Percentiles rank a stretch among this genome's conserved stretches.
Conservation (phyloP, 179 eudicot species). For the Gypsophila paniculata region DNA sequence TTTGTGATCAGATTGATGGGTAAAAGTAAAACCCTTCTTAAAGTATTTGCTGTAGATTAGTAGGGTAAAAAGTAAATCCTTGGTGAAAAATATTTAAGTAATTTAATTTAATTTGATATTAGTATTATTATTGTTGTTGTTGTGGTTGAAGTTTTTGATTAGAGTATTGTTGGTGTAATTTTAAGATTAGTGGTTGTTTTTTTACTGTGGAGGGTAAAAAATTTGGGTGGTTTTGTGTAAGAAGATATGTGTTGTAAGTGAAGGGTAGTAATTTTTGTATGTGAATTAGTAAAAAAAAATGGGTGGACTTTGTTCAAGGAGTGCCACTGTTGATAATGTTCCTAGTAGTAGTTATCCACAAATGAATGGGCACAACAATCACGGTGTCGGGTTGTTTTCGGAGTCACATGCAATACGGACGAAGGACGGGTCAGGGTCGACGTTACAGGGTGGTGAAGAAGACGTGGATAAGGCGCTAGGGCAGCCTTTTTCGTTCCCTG, state of each 20-base stretch:
- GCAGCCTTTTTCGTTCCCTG: constrained; percentile 66
- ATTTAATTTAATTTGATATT: not conserved
- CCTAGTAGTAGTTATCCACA: constrained; percentile 48
- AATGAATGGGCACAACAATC: constrained; percentile 45
- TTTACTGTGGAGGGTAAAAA: not conserved
- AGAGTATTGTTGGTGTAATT: constrained; percentile 2
- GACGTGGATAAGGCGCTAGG: constrained; percentile 33
- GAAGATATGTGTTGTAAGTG: constrained; percentile 23
- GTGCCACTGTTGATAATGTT: constrained; percentile 60
- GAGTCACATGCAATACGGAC: constrained; percentile 37
- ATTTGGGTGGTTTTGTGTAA: constrained; percentile 2
- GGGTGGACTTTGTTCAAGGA: constrained; percentile 97
- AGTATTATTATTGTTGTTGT: not conserved
- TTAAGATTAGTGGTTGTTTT: not conserved
- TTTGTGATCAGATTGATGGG: constrained; percentile 22
- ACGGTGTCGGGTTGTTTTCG: constrained; percentile 41
- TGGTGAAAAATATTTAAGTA: not conserved
- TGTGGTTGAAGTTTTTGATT: not conserved
- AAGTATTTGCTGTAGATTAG: not conserved
- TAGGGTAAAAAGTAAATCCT: not conserved
- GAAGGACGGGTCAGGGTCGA: constrained; percentile 28
- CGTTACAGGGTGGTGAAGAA: constrained; percentile 30
- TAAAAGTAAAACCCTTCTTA: not conserved
- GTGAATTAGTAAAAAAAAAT: constrained; percentile 29
- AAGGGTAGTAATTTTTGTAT: constrained; percentile 17